Evolutionary conservation across 768 basidiomycete species (phyloP), one percentile per base, ranked within the genome.

Genomic region (Cubamyces lactineus): DNA sequence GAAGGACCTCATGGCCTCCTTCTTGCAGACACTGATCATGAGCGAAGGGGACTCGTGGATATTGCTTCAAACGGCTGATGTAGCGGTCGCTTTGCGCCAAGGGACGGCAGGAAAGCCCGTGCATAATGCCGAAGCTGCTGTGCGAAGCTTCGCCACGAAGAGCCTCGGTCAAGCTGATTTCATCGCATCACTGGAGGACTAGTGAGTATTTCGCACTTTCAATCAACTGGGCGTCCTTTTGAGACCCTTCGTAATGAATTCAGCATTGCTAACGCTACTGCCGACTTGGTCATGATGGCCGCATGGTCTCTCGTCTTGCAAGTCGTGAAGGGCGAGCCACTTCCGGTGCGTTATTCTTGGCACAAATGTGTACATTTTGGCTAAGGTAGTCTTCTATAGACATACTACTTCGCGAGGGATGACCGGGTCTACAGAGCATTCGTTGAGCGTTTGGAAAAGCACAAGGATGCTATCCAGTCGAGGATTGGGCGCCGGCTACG

Each of bases 1-100:
- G 71, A 89, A 85, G 63, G 88, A 92, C 69, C 81, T 98, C 47
- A 90, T 92, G 52, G 91, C 96, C 4, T 94, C 92, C 0, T 98
- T 96, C 75, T 78, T 98, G 69, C 96, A 98, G 76, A 94, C 94
- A 16, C 78, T 98, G 39, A 86, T 98, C 67, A 98, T 98, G 96
- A 94, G 91, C 58, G 95, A 97, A 79, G 96, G 96, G 16, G 92
- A 96, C 67, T 83, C 85, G 63, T 97, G 93, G 92, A 83, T 98
- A n/a, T 78, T 79, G 60, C 81, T 85, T 2, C 85, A 94, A 61
- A 83, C 87, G 3, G 80, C 83, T 17, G 85, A 84, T 48, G 78
- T 95, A 56, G 82, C 86, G 0, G 82, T 88, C 45, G 88, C 92
- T 2, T 77, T 97, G 58, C 84, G 85, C 45, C 79, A 83, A 1